Conservation (phyloP, 345 rosid species). For the Lumnitzera littorea region DNA sequence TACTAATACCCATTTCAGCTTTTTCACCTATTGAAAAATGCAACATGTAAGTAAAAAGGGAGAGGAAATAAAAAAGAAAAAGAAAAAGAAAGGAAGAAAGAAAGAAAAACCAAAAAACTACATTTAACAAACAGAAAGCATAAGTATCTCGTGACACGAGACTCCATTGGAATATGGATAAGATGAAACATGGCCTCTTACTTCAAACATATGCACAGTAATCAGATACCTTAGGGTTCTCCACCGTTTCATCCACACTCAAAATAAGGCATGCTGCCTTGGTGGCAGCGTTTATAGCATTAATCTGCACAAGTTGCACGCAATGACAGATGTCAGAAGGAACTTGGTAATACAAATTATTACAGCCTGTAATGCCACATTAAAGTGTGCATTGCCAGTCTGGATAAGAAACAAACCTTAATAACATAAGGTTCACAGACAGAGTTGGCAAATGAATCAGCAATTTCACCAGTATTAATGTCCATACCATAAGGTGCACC, state of each 20-base stretch:
- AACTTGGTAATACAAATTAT: no score
- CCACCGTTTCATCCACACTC: conserved; percentile 96
- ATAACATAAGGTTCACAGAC: conserved; percentile 99
- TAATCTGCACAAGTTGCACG: conserved; percentile 47
- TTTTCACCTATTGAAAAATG: no score
- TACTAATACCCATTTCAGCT: no score
- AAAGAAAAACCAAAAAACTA: no score
- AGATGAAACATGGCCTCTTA: not conserved
- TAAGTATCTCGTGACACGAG: no score
- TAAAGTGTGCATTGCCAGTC: not conserved
- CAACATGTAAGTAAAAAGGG: no score
- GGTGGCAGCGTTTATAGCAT: conserved; percentile 98
- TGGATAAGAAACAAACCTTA: conserved; percentile 39
- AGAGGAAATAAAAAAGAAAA: no score
- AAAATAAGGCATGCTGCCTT: conserved; percentile 96
- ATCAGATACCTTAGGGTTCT: conserved; percentile 83
- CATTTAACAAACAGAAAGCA: no score
- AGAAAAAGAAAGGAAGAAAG: no score
- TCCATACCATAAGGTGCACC: conserved; percentile 95
- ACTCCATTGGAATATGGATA: no score
- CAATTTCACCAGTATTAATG: conserved; percentile 89
- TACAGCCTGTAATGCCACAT: no score
- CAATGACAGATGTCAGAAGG: not conserved
- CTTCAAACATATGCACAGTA: not conserved
- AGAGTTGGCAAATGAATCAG: conserved; percentile 90